Conservation (phyloP, 306 rosid species). For the Rosa multiflora region DNA sequence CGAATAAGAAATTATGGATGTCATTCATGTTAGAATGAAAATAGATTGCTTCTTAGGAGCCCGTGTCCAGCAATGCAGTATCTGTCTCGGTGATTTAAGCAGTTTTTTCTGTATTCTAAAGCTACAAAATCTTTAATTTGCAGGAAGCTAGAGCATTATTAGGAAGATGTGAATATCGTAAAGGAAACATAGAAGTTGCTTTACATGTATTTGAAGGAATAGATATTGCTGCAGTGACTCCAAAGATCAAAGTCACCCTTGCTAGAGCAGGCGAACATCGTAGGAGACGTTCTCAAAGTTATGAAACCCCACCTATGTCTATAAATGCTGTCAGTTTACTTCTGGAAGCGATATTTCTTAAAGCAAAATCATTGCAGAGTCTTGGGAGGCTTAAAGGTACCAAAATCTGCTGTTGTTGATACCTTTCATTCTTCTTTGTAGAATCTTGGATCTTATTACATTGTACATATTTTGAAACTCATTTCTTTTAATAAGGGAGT, state of each 20-base stretch:
- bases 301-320: conserved; percentile 57
- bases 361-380: conserved; percentile 73
- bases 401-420: conserved; percentile 13
- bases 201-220: conserved; percentile 88
- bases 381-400: conserved; percentile 82
- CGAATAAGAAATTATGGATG: not conserved
- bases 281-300: conserved; percentile 54
- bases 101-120: conserved; percentile 14
- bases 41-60: not conserved
- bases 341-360: conserved; percentile 79
- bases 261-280: conserved; percentile 49
- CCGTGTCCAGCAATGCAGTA: not conserved
- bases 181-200: conserved; percentile 90
- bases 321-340: conserved; percentile 71
- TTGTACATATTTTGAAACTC: conserved; percentile 19
- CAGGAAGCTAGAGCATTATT: conserved; percentile 96
- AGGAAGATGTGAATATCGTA: conserved; percentile 90
- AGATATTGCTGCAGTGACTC: conserved; percentile 57
- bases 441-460: conserved; percentile 20
- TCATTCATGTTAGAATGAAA: not conserved
- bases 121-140: conserved; percentile 28
- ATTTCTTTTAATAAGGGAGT: not conserved
- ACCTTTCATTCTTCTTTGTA: conserved; percentile 21
- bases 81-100: not conserved
- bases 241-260: conserved; percentile 69